Conservation (phyloP, 345 rosid genomes). For the Erucastrum elatum region DNA sequence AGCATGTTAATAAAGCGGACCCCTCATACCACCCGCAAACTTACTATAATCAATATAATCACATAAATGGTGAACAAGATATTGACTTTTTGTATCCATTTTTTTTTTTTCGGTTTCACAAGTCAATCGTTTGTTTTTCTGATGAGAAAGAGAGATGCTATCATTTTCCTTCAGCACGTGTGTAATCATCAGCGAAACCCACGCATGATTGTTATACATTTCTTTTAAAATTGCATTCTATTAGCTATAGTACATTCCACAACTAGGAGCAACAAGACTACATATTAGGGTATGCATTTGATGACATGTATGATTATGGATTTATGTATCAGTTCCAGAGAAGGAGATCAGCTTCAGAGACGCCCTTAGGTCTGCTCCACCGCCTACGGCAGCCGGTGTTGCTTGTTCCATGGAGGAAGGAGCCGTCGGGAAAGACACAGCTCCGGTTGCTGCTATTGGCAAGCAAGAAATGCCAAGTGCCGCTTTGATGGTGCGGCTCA, state of each 20-base stretch:
- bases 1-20: slow-evolving; percentile 35
- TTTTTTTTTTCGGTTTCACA: slow-evolving; percentile 15
- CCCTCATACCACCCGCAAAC: slow-evolving; percentile 37
- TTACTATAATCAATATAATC: slow-evolving; percentile 22
- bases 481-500: slow-evolving; percentile 94
- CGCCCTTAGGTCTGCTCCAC: slow-evolving; percentile 34
- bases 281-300: not conserved
- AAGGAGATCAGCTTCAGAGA: slow-evolving; percentile 84
- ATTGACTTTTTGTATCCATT: slow-evolving; percentile 25
- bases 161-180: slow-evolving; percentile 51
- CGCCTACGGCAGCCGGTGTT: slow-evolving; percentile 8
- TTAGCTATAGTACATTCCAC: not conserved
- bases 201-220: slow-evolving; percentile 24
- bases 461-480: slow-evolving; percentile 89
- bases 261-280: not conserved
- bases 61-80: slow-evolving; percentile 24
- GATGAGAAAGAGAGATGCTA: slow-evolving; percentile 16
- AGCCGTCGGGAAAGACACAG: slow-evolving; percentile 45
- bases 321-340: slow-evolving; percentile 57
- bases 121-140: slow-evolving; percentile 14
- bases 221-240: not conserved
- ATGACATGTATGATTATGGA: slow-evolving; percentile 33
- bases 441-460: slow-evolving; percentile 41
- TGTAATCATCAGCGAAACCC: slow-evolving; percentile 46
- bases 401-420: slow-evolving; percentile 40